A percentile compares a stretch with the other conserved stretches of the same genome.
Conservation (phyloP, 2,329 filamentous ascomycete genomes). For the Penicillium sp. region DNA sequence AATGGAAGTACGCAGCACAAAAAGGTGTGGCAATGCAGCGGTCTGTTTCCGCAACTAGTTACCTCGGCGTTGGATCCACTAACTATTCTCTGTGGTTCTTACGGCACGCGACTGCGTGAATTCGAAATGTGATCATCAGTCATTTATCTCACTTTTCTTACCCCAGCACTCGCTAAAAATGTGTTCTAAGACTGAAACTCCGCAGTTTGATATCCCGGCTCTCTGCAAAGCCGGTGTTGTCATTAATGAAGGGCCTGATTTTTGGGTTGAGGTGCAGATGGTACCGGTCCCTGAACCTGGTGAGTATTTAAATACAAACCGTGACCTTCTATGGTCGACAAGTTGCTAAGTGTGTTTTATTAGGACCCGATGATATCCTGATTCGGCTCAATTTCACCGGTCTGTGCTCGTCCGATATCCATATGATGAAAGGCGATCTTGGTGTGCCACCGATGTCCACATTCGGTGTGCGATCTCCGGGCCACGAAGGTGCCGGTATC, state of each 20-base stretch:
- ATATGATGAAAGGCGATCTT: conserved; percentile 62
- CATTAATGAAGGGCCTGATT: conserved; percentile 56
- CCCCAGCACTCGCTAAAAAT: conserved; percentile 5
- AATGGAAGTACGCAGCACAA: no score
- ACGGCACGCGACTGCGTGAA: neutral
- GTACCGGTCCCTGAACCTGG: conserved; percentile 56
- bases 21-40: no score
- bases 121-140: neutral
- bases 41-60: no score
- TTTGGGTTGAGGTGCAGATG: conserved; percentile 52
- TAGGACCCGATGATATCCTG: conserved; percentile 59
- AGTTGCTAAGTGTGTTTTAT: neutral
- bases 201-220: conserved; percentile 47
- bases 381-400: conserved; percentile 63
- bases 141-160: neutral
- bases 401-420: conserved; percentile 61
- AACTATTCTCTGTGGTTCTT: no score
- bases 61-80: no score
- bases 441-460: conserved; percentile 51
- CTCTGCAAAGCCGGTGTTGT: conserved; percentile 57
- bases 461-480: conserved; percentile 51
- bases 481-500: conserved; percentile 62
- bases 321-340: no score
- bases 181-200: conserved; percentile 8
- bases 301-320: no score